phyloP scores from a whole-genome alignment of 2,329 filamentous ascomycete species.

The Aspergillus jensenii region DNA sequence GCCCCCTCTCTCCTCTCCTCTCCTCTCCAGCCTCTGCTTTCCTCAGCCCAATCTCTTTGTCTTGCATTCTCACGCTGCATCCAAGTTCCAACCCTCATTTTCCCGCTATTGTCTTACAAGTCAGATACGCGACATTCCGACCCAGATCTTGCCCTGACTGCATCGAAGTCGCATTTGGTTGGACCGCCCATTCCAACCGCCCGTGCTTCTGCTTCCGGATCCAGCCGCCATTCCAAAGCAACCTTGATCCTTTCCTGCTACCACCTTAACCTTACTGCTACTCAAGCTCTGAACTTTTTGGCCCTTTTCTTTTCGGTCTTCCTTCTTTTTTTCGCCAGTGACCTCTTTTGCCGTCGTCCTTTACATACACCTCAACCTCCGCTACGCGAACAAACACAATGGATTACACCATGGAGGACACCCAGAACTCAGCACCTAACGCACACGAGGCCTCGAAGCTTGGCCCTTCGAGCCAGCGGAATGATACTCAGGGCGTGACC shows the following conservation, averaged over 20 bases:
- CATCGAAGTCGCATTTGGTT: slow-evolving; percentile 15
- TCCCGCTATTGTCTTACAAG: slow-evolving; percentile 2
- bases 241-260: slow-evolving; percentile 27
- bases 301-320: slow-evolving; percentile 10
- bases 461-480: slow-evolving; percentile 53
- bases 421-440: slow-evolving; percentile 67
- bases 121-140: slow-evolving; percentile 10
- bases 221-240: slow-evolving; percentile 36
- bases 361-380: not conserved
- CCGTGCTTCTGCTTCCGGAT: slow-evolving; percentile 24
- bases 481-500: slow-evolving; percentile 71
- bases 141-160: slow-evolving; percentile 19
- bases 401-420: slow-evolving; percentile 60
- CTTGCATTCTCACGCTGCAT: not conserved
- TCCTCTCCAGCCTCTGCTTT: not conserved
- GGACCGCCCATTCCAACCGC: slow-evolving; percentile 21
- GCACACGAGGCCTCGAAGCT: slow-evolving; percentile 64
- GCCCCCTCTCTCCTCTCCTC: not conserved
- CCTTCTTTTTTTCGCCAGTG: not conserved
- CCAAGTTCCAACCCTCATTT: slow-evolving; percentile 1
- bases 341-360: not conserved
- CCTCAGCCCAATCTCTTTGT: slow-evolving; percentile 1
- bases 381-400: slow-evolving; percentile 34
- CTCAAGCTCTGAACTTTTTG: slow-evolving; percentile 14
- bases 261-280: slow-evolving; percentile 18